Conservation (phyloP, 1,139 yeast genomes). For the Lodderomyces margitis region DNA sequence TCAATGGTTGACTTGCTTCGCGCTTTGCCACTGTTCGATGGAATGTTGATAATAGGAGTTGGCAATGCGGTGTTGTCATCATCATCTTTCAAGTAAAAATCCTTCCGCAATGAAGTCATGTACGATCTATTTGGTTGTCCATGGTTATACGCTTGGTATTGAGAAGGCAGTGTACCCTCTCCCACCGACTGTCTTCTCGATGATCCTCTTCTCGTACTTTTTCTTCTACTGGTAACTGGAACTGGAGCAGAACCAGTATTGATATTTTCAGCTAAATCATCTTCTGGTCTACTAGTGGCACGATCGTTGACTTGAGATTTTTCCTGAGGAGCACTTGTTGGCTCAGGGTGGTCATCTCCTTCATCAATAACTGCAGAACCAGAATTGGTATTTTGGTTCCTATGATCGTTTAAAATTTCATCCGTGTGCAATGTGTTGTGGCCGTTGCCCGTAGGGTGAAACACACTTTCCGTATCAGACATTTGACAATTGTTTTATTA, state of each 20-base stretch:
- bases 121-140: constrained; percentile 9
- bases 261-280: neutral
- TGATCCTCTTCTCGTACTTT: constrained; percentile 5
- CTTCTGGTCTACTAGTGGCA: neutral
- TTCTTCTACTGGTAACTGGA: neutral
- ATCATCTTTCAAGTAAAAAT: constrained; percentile 14
- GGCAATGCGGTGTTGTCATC: constrained; percentile 9
- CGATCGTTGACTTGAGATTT: neutral
- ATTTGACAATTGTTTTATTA: constrained; percentile 18
- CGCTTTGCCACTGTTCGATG: constrained; percentile 6
- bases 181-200: constrained; percentile 8
- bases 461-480: constrained; percentile 49
- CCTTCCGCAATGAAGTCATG: constrained; percentile 15
- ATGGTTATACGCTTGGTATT: neutral
- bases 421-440: constrained; percentile 34
- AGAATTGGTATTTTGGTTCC: constrained; percentile 41
- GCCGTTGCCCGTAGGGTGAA: constrained; percentile 30
- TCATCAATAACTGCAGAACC: constrained; percentile 18
- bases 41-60: constrained; percentile 5
- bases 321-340: neutral
- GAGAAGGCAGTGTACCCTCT: neutral
- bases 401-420: constrained; percentile 55
- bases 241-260: neutral
- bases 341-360: neutral
- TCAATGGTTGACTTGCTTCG: constrained; percentile 30